phyloP scores from a whole-genome alignment of 495 filamentous ascomycete species.

The Aspergillus incahuasiensis region DNA sequence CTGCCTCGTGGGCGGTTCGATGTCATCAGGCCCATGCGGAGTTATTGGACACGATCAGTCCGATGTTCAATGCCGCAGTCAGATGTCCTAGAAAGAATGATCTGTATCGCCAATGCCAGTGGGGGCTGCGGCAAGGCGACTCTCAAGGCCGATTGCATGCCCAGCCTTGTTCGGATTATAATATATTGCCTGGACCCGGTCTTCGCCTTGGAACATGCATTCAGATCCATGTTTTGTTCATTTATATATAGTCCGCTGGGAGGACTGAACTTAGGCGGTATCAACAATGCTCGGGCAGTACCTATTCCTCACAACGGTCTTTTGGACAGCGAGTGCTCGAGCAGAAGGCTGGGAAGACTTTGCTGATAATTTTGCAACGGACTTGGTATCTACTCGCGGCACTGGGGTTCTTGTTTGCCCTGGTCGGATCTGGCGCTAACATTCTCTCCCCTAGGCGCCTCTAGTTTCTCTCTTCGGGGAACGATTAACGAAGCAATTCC shows the following conservation, averaged over 20 bases:
- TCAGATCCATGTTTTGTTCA: neutral
- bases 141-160: neutral
- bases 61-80: neutral
- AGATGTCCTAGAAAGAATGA: neutral
- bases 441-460: slow-evolving; percentile 30
- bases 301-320: slow-evolving; percentile 18
- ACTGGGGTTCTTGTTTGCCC: neutral
- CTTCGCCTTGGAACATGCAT: neutral
- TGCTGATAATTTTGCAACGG: slow-evolving; percentile 48
- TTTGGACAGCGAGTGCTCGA: slow-evolving; percentile 18
- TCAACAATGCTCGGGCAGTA: slow-evolving; percentile 4
- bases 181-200: neutral
- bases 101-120: neutral
- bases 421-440: neutral
- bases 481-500: slow-evolving; percentile 52
- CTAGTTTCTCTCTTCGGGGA: slow-evolving; percentile 55
- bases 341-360: slow-evolving; percentile 45
- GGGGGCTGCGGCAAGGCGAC: neutral
- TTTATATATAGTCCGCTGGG: neutral
- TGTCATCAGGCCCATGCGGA: neutral
- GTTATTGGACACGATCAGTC: too few species aligned
- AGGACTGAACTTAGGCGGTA: neutral
- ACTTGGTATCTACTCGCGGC: slow-evolving; percentile 27
- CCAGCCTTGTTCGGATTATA: slow-evolving; percentile 1
- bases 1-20: neutral